Conservation (phyloP, 1,284 basidiomycete species). For the Coniophora puteana region DNA sequence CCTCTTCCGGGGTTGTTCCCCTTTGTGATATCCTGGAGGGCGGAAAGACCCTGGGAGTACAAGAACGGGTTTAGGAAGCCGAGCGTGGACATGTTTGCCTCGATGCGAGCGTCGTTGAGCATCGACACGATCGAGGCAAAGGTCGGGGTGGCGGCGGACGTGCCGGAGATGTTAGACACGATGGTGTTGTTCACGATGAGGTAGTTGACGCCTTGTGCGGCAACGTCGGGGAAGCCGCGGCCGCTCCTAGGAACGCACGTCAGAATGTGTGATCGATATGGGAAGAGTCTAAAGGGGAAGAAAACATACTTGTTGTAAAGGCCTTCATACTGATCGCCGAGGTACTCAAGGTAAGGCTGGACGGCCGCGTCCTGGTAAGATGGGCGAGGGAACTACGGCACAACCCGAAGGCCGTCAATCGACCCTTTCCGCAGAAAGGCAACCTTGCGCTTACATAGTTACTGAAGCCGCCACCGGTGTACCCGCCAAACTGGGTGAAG, state of each 20-base stretch:
- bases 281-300: constrained; percentile 6
- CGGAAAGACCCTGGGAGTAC: constrained; percentile 36
- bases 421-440: no score
- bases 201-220: constrained; percentile 50
- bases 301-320: constrained; percentile 52
- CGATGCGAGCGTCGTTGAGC: constrained; percentile 58
- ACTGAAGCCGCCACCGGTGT: constrained; percentile 70
- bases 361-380: constrained; percentile 48
- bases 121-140: constrained; percentile 50
- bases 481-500: no score
- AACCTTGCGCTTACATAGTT: constrained; percentile 36
- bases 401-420: constrained; percentile 26
- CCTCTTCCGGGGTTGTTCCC: constrained; percentile 59
- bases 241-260: neutral
- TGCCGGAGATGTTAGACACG: constrained; percentile 35
- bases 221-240: constrained; percentile 57
- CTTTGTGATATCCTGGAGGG: constrained; percentile 48
- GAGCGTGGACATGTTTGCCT: constrained; percentile 36
- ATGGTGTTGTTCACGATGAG: constrained; percentile 33
- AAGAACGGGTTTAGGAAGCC: constrained; percentile 63
- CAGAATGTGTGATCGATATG: constrained; percentile 10
- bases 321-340: constrained; percentile 50
- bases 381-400: constrained; percentile 37
- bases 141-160: constrained; percentile 49
- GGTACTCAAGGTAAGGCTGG: constrained; percentile 36